phyloP scores from a whole-genome alignment of 2,329 filamentous ascomycete species.

The Aspergillus sp. region DNA sequence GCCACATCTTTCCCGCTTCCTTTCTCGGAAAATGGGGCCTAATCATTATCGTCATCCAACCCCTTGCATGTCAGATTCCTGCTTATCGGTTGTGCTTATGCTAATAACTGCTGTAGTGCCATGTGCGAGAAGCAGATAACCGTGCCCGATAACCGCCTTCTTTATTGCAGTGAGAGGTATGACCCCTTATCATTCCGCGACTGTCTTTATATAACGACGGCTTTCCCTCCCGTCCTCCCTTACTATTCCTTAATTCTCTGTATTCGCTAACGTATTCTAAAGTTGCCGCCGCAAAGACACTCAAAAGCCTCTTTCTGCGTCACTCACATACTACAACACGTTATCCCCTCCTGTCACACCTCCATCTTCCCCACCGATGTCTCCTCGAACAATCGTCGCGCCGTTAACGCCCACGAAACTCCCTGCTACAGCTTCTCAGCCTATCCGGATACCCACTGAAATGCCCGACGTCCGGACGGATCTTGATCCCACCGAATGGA shows the following conservation, averaged over 20 bases:
- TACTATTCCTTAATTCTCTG: neutral
- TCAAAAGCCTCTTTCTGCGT: conserved; percentile 45
- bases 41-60: conserved; percentile 9
- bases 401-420: conserved; percentile 37
- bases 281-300: conserved; percentile 51
- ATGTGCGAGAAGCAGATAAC: conserved; percentile 67
- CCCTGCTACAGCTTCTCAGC: conserved; percentile 22
- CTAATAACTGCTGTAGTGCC: conserved; percentile 48
- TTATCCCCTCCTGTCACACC: conserved; percentile 29
- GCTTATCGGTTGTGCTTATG: conserved; percentile 22
- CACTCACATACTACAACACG: conserved; percentile 31
- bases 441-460: conserved; percentile 41
- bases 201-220: conserved; percentile 1
- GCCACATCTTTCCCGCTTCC: conserved; percentile 5
- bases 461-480: conserved; percentile 42
- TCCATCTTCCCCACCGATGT: conserved; percentile 36
- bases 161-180: conserved; percentile 67
- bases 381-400: conserved; percentile 37
- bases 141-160: conserved; percentile 57
- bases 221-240: neutral
- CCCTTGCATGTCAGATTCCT: conserved; percentile 21
- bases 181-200: conserved; percentile 22
- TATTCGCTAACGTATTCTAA: conserved; percentile 7
- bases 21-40: conserved; percentile 5
- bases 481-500: conserved; percentile 53